Evolutionary conservation across 2,329 filamentous ascomycete species (phyloP).

Genomic region (Ophiostoma triangulosporum): DNA sequence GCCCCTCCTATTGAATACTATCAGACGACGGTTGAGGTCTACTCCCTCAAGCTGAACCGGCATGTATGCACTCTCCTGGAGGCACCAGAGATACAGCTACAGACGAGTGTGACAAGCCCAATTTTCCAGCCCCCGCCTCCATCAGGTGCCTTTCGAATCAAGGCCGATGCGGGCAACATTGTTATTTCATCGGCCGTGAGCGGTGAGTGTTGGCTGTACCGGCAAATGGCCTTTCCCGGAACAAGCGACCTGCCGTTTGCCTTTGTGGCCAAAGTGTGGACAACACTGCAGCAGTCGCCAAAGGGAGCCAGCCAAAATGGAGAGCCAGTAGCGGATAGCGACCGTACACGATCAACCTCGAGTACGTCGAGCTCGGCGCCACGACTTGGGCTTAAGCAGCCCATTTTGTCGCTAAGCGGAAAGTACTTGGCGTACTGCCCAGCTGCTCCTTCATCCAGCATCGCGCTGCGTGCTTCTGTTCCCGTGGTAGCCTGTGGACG

Average conservation of each 20-base stretch:
- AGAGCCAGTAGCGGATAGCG: slow-evolving; percentile 26
- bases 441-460: slow-evolving; percentile 55
- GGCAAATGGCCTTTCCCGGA: slow-evolving; percentile 31
- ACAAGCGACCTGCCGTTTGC: slow-evolving; percentile 34
- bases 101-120: slow-evolving; percentile 44
- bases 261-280: slow-evolving; percentile 88
- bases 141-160: slow-evolving; percentile 58
- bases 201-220: slow-evolving; percentile 75
- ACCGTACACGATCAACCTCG: slow-evolving; percentile 7
- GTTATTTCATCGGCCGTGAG: slow-evolving; percentile 67
- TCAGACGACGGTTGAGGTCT: slow-evolving; percentile 80
- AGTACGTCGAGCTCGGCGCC: slow-evolving; percentile 25
- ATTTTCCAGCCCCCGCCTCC: slow-evolving; percentile 56
- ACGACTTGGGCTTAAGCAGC: slow-evolving; percentile 38
- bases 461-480: slow-evolving; percentile 53
- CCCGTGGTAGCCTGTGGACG: slow-evolving; percentile 41
- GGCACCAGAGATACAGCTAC: slow-evolving; percentile 48
- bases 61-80: slow-evolving; percentile 61
- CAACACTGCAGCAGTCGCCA: slow-evolving; percentile 54
- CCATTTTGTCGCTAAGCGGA: slow-evolving; percentile 55
- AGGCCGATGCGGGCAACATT: slow-evolving; percentile 58
- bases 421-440: slow-evolving; percentile 71
- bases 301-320: slow-evolving; percentile 28
- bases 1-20: slow-evolving; percentile 43
- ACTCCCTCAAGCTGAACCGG: slow-evolving; percentile 65